A percentile compares a stretch with the other conserved stretches of the same genome.
These are phyloP conservation scores for Phallus indusiatus DNA, from an alignment of 768 basidiomycete species.

Conservation along the genomic window DNA sequence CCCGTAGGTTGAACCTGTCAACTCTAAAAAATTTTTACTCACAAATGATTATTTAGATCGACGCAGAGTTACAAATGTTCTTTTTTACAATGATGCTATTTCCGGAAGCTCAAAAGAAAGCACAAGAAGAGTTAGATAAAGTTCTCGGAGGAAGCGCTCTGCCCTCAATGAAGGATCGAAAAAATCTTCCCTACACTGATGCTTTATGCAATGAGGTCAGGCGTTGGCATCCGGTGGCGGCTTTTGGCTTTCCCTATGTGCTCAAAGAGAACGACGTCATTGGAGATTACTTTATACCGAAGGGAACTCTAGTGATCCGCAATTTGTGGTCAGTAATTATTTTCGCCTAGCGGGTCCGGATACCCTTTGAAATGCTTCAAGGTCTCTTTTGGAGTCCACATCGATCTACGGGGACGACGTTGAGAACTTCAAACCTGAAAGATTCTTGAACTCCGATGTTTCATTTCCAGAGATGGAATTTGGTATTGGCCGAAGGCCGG, in stretches of 20 bases:
- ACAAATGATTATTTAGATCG: not conserved
- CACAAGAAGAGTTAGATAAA: constrained; percentile 12
- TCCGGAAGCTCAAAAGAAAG: constrained; percentile 12
- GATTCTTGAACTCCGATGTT: not conserved
- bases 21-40: not conserved
- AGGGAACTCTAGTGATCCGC: constrained; percentile 23
- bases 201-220: constrained; percentile 16
- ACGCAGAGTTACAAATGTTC: not conserved
- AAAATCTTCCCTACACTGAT: constrained; percentile 14
- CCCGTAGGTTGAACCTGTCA: constrained; percentile 21
- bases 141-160: constrained; percentile 14
- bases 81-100: constrained; percentile 11
- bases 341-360: too few species aligned
- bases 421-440: constrained; percentile 3
- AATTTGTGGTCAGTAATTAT: constrained; percentile 24
- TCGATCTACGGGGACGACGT: constrained; percentile 1
- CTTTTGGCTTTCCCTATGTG: constrained; percentile 32
- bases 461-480: not conserved
- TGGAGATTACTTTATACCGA: constrained; percentile 27
- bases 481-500: not conserved
- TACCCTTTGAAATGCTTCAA: not conserved
- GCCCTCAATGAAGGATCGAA: constrained; percentile 13
- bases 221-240: constrained; percentile 9
- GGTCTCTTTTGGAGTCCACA: not conserved
- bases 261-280: constrained; percentile 27